Evolutionary conservation across 805 yeast species (phyloP).

Genomic region (Nakazawaea laoshanensis): DNA sequence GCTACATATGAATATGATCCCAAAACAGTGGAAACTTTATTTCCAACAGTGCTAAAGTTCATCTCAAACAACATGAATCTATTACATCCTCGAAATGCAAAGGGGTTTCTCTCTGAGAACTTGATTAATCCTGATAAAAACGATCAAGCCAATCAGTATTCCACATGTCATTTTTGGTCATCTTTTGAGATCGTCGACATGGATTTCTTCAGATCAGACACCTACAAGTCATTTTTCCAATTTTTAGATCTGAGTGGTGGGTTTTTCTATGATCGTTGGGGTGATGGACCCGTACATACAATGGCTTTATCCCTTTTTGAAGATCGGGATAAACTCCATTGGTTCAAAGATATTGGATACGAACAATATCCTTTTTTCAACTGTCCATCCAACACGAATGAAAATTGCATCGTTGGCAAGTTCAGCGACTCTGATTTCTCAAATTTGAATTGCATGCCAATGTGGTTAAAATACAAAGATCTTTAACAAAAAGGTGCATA

Average conservation of each 20-base stretch:
- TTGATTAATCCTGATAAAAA: conserved; percentile 46
- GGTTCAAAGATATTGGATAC: conserved; percentile 48
- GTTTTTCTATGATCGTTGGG: conserved; percentile 70
- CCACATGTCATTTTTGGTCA: conserved; percentile 85
- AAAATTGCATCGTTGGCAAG: background rate
- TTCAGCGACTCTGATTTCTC: conserved; percentile 6
- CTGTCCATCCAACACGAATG: conserved; percentile 28
- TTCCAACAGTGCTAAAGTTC: conserved; percentile 66
- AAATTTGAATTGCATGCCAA: conserved; percentile 7
- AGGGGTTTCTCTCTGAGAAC: conserved; percentile 69
- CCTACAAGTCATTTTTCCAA: conserved; percentile 60
- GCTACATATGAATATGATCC: conserved; percentile 60
- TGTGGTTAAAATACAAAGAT: conserved; percentile 5
- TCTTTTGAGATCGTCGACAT: conserved; percentile 76
- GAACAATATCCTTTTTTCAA: conserved; percentile 38
- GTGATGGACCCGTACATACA: conserved; percentile 48
- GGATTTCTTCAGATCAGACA: conserved; percentile 64
- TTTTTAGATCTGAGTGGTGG: conserved; percentile 68
- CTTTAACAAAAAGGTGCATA: background rate
- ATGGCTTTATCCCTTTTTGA: conserved; percentile 41
- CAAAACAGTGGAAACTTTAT: conserved; percentile 62
- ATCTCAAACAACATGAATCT: conserved; percentile 46
- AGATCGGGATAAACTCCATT: conserved; percentile 35
- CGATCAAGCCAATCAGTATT: conserved; percentile 44
- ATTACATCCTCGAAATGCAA: conserved; percentile 51